phyloP scores from a whole-genome alignment of 306 rosid genomes.

The Casuarina equisetifolia region DNA sequence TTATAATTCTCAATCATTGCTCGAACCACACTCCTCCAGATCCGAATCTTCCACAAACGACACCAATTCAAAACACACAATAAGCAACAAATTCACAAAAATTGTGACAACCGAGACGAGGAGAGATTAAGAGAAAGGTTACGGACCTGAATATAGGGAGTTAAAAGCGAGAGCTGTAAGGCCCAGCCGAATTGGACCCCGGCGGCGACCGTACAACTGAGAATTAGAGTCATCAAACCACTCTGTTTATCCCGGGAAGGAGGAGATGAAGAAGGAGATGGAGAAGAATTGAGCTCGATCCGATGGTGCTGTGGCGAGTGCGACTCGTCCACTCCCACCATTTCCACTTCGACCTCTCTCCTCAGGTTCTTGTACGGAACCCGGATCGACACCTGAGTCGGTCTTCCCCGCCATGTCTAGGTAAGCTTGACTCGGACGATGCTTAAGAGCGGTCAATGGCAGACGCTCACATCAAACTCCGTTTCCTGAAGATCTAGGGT shows the following conservation, averaged over 20 bases:
- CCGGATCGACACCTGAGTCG: slow-evolving; percentile 60
- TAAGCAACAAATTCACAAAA: background rate
- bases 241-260: slow-evolving; percentile 29
- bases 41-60: slow-evolving; percentile 15
- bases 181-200: slow-evolving; percentile 99
- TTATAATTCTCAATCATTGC: background rate
- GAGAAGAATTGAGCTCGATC: slow-evolving; percentile 52
- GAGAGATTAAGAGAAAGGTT: slow-evolving; percentile 4
- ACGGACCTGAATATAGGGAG: slow-evolving; percentile 88
- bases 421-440: slow-evolving; percentile 30
- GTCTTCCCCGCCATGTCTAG: slow-evolving; percentile 62
- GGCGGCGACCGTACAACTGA: slow-evolving; percentile 93
- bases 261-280: slow-evolving; percentile 33
- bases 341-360: slow-evolving; percentile 61
- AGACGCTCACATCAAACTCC: slow-evolving; percentile 30
- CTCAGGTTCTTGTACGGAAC: slow-evolving; percentile 79
- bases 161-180: slow-evolving; percentile 88
- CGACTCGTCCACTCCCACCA: slow-evolving; percentile 53
- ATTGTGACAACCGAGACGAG: background rate
- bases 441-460: slow-evolving; percentile 3
- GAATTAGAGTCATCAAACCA: slow-evolving; percentile 54
- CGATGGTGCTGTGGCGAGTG: slow-evolving; percentile 35
- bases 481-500: slow-evolving; percentile 16
- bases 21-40: slow-evolving; percentile 8
- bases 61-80: background rate